Evolutionary conservation across 345 rosid genomes (phyloP).

Genomic region (Gossypium turneri): DNA sequence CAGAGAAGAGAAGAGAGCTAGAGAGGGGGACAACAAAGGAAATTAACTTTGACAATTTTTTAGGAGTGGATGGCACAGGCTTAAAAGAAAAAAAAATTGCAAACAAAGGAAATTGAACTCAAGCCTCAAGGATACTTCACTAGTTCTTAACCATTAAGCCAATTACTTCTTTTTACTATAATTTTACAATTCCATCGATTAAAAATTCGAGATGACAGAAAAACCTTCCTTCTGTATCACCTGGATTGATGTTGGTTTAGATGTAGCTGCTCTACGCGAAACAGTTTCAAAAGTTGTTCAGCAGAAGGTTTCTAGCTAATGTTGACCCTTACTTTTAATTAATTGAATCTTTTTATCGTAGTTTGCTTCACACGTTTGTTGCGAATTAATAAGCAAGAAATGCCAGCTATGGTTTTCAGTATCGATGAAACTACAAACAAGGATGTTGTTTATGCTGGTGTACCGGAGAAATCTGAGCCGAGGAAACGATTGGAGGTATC

Average conservation of each 20-base stretch:
- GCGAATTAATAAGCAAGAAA: slow-evolving; percentile 42
- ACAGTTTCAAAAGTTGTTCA: slow-evolving; percentile 70
- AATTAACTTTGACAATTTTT: too few species aligned
- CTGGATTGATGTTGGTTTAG: slow-evolving; percentile 77
- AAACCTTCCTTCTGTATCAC: slow-evolving; percentile 45
- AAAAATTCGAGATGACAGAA: too few species aligned
- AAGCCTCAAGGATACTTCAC: too few species aligned
- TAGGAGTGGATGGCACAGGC: too few species aligned
- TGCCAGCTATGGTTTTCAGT: slow-evolving; percentile 83
- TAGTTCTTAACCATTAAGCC: too few species aligned
- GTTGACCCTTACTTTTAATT: neutral
- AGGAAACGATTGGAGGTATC: slow-evolving; percentile 69
- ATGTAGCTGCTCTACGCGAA: slow-evolving; percentile 93
- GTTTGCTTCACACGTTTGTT: neutral
- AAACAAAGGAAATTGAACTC: too few species aligned
- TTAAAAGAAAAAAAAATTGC: too few species aligned
- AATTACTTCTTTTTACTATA: too few species aligned
- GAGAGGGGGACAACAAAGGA: too few species aligned
- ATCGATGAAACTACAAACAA: slow-evolving; percentile 76
- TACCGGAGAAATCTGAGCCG: slow-evolving; percentile 54
- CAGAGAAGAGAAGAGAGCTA: too few species aligned
- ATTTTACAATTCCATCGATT: too few species aligned
- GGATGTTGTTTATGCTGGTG: slow-evolving; percentile 89
- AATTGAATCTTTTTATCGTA: neutral
- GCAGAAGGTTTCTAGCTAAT: slow-evolving; percentile 44